These are phyloP conservation scores for Sclerotinia minor DNA, from an alignment of 2,329 filamentous ascomycete species.

Conservation along the genomic window DNA sequence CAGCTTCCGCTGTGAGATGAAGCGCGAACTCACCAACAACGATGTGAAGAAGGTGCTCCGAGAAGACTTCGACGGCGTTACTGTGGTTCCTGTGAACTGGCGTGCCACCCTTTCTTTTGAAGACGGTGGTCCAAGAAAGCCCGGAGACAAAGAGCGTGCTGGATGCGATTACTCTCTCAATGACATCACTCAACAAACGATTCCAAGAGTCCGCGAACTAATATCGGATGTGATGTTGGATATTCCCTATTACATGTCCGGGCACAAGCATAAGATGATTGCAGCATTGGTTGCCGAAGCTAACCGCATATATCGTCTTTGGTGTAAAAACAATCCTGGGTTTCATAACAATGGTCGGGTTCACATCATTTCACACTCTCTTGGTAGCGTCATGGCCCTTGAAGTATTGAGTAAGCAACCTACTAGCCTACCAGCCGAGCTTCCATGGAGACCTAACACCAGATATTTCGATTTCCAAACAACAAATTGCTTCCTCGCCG, in stretches of 20 bases:
- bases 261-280: conserved; percentile 95
- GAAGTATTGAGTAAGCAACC: conserved; percentile 91
- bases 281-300: conserved; percentile 84
- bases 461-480: conserved; percentile 88
- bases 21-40: conserved; percentile 75
- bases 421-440: conserved; percentile 57
- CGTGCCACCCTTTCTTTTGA: conserved; percentile 85
- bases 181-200: conserved; percentile 87
- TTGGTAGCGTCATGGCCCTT: conserved; percentile 91
- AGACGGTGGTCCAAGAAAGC: conserved; percentile 65
- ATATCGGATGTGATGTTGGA: conserved; percentile 99
- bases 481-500: conserved; percentile 82
- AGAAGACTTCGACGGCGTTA: conserved; percentile 79
- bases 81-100: conserved; percentile 95
- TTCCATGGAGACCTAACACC: conserved; percentile 45
- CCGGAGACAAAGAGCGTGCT: conserved; percentile 54
- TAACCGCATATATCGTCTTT: conserved; percentile 91
- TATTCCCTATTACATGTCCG: conserved; percentile 95
- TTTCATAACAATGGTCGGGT: conserved; percentile 81
- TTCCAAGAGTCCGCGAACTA: conserved; percentile 88
- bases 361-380: conserved; percentile 88
- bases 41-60: conserved; percentile 74
- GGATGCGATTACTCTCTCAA: conserved; percentile 69
- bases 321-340: conserved; percentile 89
- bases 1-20: conserved; percentile 80